Evolutionary conservation across 495 filamentous ascomycete species (phyloP).

Genomic region (Rhizodiscina lignyota): DNA sequence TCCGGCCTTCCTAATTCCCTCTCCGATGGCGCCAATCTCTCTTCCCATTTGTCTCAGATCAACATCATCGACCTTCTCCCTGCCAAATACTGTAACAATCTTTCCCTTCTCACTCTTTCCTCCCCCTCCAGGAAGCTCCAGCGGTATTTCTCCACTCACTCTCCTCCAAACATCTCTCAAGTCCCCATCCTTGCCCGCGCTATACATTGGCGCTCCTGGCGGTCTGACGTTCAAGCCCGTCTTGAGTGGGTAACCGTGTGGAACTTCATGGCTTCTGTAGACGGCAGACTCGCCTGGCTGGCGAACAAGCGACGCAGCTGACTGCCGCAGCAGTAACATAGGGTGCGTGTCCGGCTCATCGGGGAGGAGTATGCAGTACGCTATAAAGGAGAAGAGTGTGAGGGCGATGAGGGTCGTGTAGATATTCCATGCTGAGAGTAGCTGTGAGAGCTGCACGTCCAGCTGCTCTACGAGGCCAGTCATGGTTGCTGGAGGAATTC

Average conservation of each 20-base stretch:
- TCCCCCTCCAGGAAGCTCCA: constrained; percentile 44
- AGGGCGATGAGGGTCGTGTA: constrained; percentile 50
- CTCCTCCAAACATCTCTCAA: constrained; percentile 83
- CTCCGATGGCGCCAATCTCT: constrained; percentile 77
- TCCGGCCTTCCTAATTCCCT: constrained; percentile 46
- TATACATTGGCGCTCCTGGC: constrained; percentile 65
- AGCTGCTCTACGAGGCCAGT: constrained; percentile 27
- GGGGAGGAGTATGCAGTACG: constrained; percentile 42
- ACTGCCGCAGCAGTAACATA: constrained; percentile 73
- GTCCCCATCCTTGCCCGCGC: constrained; percentile 68
- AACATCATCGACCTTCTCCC: constrained; percentile 53
- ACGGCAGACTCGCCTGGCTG: constrained; percentile 69
- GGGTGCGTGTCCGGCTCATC: constrained; percentile 82
- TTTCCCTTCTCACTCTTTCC: constrained; percentile 48
- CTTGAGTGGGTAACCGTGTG: constrained; percentile 67
- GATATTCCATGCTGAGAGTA: constrained; percentile 65
- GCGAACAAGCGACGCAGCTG: constrained; percentile 58
- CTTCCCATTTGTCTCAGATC: constrained; percentile 55
- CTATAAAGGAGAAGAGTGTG: constrained; percentile 40
- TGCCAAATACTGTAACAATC: constrained; percentile 68
- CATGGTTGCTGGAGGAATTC: constrained; percentile 9
- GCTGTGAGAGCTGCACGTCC: constrained; percentile 47
- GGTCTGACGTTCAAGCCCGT: constrained; percentile 75
- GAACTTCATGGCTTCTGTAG: constrained; percentile 66
- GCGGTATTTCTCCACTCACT: constrained; percentile 42